phyloP scores from a whole-genome alignment of 2,329 filamentous ascomycete genomes.

The Elsinoe fawcettii region DNA sequence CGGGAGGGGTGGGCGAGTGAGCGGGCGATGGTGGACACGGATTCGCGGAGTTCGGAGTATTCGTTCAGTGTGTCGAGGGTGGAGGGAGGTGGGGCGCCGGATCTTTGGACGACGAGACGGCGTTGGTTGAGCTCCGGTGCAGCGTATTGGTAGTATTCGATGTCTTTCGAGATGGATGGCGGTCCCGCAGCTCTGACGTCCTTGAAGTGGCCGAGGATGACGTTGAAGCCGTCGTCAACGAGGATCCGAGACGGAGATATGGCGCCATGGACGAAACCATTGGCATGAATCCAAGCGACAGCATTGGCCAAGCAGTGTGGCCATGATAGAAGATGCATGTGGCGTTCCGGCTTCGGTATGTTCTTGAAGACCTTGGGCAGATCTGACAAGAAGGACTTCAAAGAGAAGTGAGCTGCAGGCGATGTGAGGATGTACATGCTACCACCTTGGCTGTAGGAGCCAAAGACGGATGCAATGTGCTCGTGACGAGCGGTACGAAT shows the following conservation, averaged over 20 bases:
- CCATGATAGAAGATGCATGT: slow-evolving; percentile 62
- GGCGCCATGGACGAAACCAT: slow-evolving; percentile 56
- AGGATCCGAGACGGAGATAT: slow-evolving; percentile 65
- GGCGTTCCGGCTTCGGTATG: slow-evolving; percentile 52
- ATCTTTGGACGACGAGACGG: slow-evolving; percentile 1
- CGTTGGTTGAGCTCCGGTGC: slow-evolving; percentile 56
- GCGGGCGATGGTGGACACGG: slow-evolving; percentile 1
- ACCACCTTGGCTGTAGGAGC: slow-evolving; percentile 59
- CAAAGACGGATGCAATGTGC: slow-evolving; percentile 62
- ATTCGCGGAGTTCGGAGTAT: slow-evolving; percentile 4
- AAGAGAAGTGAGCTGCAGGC: slow-evolving; percentile 57
- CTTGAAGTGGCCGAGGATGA: slow-evolving; percentile 51
- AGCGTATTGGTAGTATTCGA: slow-evolving; percentile 65
- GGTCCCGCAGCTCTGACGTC: slow-evolving; percentile 25
- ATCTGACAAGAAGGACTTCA: slow-evolving; percentile 57
- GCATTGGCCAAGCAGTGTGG: slow-evolving; percentile 65
- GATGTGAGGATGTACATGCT: slow-evolving; percentile 59
- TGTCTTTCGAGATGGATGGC: slow-evolving; percentile 37
- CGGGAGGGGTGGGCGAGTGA: not conserved
- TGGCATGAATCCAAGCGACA: slow-evolving; percentile 58
- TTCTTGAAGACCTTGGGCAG: slow-evolving; percentile 53
- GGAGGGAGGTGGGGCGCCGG: not conserved
- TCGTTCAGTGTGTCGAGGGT: slow-evolving; percentile 1
- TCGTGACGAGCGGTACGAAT: slow-evolving; percentile 39
- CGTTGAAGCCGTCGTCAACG: slow-evolving; percentile 56